Evolutionary conservation across 23 red algal genomes (phyloP).

Genomic region (Gracilaria gracilis): DNA sequence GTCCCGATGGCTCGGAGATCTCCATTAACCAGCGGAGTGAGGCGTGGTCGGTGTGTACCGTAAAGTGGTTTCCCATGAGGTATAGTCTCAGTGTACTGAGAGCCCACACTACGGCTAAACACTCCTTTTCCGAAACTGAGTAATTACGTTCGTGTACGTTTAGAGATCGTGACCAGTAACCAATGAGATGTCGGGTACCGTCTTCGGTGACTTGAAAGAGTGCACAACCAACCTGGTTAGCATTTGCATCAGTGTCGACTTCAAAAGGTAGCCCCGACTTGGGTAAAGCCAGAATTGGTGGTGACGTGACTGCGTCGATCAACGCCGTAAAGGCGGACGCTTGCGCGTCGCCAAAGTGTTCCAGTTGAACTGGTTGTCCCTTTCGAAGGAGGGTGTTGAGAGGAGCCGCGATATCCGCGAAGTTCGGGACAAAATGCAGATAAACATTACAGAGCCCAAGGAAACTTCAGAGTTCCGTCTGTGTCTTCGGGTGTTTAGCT

Average conservation of each 20-base stretch:
- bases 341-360: background rate
- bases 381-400: constrained; percentile 22
- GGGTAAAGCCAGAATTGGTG: too few relatives aligned
- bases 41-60: background rate
- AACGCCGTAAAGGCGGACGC: background rate
- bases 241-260: too few relatives aligned
- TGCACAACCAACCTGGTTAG: constrained; percentile 2
- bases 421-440: constrained; percentile 29
- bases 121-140: background rate
- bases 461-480: constrained; percentile 6
- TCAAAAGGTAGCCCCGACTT: too few relatives aligned
- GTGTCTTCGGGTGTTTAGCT: background rate
- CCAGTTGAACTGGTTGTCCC: background rate
- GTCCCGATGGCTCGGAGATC: too few relatives aligned
- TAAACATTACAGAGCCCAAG: background rate
- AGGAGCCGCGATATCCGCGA: background rate
- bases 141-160: constrained; percentile 3
- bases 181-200: background rate
- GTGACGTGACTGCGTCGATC: background rate
- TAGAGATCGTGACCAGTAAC: constrained; percentile 22
- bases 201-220: background rate
- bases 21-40: constrained; percentile 30
- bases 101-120: constrained; percentile 42
- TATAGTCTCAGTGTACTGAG: constrained; percentile 10
- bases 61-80: background rate